A percentile compares a stretch with the other conserved stretches of the same genome.
phyloP scores from a whole-genome alignment of 2,329 filamentous ascomycete genomes.

The Fusarium nodosum region DNA sequence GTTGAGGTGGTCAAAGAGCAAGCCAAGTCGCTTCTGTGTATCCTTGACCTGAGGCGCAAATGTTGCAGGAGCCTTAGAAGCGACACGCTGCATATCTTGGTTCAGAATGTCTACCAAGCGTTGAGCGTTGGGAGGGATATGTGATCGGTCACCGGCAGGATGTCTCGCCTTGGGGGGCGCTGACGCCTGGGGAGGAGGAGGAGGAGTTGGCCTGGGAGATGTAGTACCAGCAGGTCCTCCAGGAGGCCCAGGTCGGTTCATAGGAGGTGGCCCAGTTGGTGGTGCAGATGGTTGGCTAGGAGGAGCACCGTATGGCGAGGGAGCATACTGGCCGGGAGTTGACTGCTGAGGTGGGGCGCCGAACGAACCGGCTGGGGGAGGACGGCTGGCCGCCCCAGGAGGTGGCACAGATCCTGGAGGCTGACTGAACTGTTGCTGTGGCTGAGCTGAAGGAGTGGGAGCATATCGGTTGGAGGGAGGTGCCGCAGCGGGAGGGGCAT shows the following conservation, averaged over 20 bases:
- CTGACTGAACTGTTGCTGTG: slow-evolving; percentile 60
- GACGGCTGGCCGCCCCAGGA: slow-evolving; percentile 59
- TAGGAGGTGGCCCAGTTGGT: slow-evolving; percentile 57
- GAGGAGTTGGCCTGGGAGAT: slow-evolving; percentile 57
- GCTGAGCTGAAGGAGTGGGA: slow-evolving; percentile 72
- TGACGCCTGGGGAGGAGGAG: slow-evolving; percentile 63
- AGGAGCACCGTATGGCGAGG: slow-evolving; percentile 62
- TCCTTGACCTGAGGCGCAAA: slow-evolving; percentile 93
- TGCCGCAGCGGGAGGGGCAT: slow-evolving; percentile 77
- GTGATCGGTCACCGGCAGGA: slow-evolving; percentile 87
- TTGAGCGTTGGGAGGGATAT: slow-evolving; percentile 83
- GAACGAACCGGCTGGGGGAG: slow-evolving; percentile 61
- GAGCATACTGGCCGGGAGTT: slow-evolving; percentile 70
- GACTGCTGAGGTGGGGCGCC: slow-evolving; percentile 63
- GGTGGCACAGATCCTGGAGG: slow-evolving; percentile 57
- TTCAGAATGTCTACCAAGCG: slow-evolving; percentile 85
- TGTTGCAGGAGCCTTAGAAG: slow-evolving; percentile 84
- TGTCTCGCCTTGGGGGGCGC: slow-evolving; percentile 72
- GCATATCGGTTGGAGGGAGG: slow-evolving; percentile 84
- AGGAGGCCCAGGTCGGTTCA: slow-evolving; percentile 52
- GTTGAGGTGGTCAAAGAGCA: slow-evolving; percentile 97
- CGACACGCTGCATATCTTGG: slow-evolving; percentile 89
- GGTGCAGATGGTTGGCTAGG: slow-evolving; percentile 56
- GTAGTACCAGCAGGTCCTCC: slow-evolving; percentile 50
- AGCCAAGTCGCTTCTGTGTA: slow-evolving; percentile 90